Base-by-base conservation (phyloP, 2,329 filamentous ascomycete species). In the Coniochaeta sp. region DNA sequence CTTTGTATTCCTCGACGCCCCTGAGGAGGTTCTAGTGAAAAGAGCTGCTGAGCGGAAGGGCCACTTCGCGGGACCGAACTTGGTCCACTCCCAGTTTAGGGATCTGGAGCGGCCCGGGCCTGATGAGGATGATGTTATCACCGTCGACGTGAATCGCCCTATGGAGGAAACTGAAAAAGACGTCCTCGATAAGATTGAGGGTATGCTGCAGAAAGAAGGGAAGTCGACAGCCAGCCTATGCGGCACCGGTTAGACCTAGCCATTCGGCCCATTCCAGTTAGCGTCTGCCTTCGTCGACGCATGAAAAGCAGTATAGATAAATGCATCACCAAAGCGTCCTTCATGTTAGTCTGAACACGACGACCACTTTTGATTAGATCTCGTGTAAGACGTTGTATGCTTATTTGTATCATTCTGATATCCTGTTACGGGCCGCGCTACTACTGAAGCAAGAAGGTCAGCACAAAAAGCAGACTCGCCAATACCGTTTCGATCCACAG, bases 51-150 rank as follows among this genome's bases (percentile, higher is more conserved):
- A 78, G 33, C 78, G 89, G 57, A 74, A 88, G 69, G 83, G 83
- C 5, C 89, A 93, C 67, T 93, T 89, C 70, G 91, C 91, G 82
- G 89, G 89, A 71, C 83, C 85, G 56, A 79, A 80, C 54, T 89
- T 92, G 85, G 88, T 93, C 12, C 80, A 83, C 62, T 89, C 86
- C 65, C 89, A 92, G 72, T 82, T 91, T 64, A 78, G 81, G 61
- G 83, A 79, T 34, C 76, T 92, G 24, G 89, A 93, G 70, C 80
- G 84, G 67, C 89, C 89, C 0, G 77, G 26, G 1, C 16, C 5
- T 7, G 78, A 83, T 22, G 82, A 85, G 62, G 69, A 65, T 40
- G 84, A 87, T 72, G 81, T 83, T 16, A 71, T 86, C 3, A 76
- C 73, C 2, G 77, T 87, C 17, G 76, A 84, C 67, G 79, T 80